Percentiles rank a stretch among this genome's conserved stretches.
phyloP scores from a whole-genome alignment of 2,329 filamentous ascomycete species.

The Ceratocystis harringtonii region DNA sequence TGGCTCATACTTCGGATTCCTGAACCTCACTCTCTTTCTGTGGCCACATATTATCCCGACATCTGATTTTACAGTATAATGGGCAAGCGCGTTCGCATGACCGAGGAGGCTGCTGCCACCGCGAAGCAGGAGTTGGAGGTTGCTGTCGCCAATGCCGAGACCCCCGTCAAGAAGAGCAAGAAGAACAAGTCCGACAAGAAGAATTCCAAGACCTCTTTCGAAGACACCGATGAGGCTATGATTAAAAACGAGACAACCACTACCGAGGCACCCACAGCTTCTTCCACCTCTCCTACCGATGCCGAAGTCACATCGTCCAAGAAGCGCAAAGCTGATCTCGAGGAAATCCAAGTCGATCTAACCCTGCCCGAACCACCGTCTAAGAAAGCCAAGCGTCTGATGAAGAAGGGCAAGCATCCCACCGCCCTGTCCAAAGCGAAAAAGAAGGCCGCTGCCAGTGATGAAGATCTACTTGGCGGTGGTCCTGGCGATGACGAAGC shows the following conservation, averaged over 20 bases:
- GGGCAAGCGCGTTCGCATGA: conserved; percentile 11
- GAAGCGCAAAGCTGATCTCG: conserved; percentile 57
- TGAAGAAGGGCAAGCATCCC: conserved; percentile 66
- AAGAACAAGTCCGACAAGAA: conserved; percentile 5
- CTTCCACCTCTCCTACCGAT: neutral
- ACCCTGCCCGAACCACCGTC: conserved; percentile 83
- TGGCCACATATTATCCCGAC: neutral
- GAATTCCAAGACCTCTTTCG: neutral
- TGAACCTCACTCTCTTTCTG: neutral
- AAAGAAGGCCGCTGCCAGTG: conserved; percentile 27
- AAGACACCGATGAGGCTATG: neutral
- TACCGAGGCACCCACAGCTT: neutral
- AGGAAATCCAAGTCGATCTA: conserved; percentile 81
- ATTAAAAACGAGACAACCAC: neutral
- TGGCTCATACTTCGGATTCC: neutral
- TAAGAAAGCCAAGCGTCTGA: conserved; percentile 76
- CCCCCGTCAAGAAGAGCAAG: neutral
- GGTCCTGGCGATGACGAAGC: conserved; percentile 20
- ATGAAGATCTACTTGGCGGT: conserved; percentile 20
- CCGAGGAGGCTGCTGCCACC: conserved; percentile 8
- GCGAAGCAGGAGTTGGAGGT: conserved; percentile 8
- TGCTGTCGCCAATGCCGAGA: neutral
- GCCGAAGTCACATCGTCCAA: conserved; percentile 28
- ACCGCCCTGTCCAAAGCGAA: conserved; percentile 28
- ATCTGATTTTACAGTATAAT: neutral